Conservation (phyloP, 2,329 filamentous ascomycete species). For the Arthrobotrys musiformis region DNA sequence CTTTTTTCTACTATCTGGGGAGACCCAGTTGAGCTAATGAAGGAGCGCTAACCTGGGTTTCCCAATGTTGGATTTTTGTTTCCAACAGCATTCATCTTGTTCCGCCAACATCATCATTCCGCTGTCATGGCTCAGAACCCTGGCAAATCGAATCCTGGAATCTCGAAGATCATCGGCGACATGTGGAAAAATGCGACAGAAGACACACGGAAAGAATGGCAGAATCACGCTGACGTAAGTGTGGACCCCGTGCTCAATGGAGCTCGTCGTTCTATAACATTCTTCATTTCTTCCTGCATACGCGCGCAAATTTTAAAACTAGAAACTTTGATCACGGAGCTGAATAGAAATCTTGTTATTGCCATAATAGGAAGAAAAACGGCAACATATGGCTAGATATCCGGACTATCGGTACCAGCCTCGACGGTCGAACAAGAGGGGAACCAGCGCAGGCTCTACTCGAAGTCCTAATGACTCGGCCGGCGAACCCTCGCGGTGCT, state of each 20-base stretch:
- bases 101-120: constrained; percentile 90
- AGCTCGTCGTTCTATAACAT: constrained; percentile 6
- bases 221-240: constrained; percentile 80
- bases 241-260: background rate
- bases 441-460: constrained; percentile 60
- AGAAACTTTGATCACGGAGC: constrained; percentile 55
- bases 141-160: constrained; percentile 92
- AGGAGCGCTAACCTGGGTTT: constrained; percentile 42
- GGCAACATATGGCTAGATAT: constrained; percentile 86
- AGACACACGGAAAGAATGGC: constrained; percentile 85
- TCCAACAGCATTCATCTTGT: constrained; percentile 89
- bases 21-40: constrained; percentile 40
- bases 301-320: constrained; percentile 11
- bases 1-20: constrained; percentile 24
- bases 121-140: constrained; percentile 83
- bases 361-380: constrained; percentile 78
- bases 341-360: constrained; percentile 13
- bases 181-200: constrained; percentile 84
- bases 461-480: constrained; percentile 61
- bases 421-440: constrained; percentile 69
- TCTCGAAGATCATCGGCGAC: constrained; percentile 95
- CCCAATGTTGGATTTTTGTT: constrained; percentile 56
- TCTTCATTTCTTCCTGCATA: background rate
- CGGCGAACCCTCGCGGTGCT: constrained; percentile 59
- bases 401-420: constrained; percentile 96